Base-by-base conservation (phyloP, 2,329 filamentous ascomycete species). In the Grosmannia penicillata region DNA sequence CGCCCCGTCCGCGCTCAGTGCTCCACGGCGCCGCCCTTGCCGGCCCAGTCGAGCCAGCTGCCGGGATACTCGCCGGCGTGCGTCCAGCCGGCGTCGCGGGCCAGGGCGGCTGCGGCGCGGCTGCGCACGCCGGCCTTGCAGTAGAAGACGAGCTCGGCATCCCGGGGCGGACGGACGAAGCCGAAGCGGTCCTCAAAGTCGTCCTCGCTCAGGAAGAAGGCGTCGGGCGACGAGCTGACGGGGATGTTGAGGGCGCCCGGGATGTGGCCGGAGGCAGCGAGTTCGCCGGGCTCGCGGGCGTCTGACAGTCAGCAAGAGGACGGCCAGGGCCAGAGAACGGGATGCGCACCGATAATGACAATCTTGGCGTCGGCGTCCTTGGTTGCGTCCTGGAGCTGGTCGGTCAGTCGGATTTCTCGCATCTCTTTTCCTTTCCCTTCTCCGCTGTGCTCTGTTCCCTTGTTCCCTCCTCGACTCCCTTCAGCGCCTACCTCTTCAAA, bases 61-160 rank as follows among this genome's bases (percentile, higher is more conserved):
- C 82, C 82, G 3, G 68, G 63, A 52, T 84, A 89, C 60, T 86
- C 81, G 17, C 73, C 74, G 0, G 82, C 73, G 8, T 68, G 71
- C 35, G 61, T 58, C 68, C 82, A 96, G 9, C 89, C 89, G 3
- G 77, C 79, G 53, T 82, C 70, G 49, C 66, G 65, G 23, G 91
- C 91, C 56, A 95, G 58, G 46, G 71, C 68, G 7, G 86, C 86
- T 7, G 87, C 87, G 1, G 82, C 73, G 33, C 68, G 65, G 49
- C 83, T 85, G 53, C 91, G 68, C 46, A 96, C 83, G 3, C 91
- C 91, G 0, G 87, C 78, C 62, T 85, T 93, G 62, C 91, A 98
- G 58, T 94, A 96, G 52, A 96, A 91, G 4, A 96, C 68, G 13
- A 94, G 56, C 46, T 72, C 65, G 24, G 58, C 55, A 32, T 72